Base-by-base conservation (phyloP, 2,329 filamentous ascomycete species). In the Monilinia polystroma region DNA sequence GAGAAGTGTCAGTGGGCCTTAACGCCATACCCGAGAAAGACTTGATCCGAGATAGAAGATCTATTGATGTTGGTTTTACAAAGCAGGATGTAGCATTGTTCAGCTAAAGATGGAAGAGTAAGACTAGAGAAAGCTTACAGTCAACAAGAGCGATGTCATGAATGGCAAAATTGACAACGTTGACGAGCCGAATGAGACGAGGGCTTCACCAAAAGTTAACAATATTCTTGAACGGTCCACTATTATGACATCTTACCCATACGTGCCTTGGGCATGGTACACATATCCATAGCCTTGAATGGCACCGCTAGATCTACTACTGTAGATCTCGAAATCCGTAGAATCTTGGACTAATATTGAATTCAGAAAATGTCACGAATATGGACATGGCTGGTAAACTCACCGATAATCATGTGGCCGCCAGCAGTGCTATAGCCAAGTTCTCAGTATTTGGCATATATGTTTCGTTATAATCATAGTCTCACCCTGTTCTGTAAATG, bases 321-420 rank as follows among this genome's bases (percentile, higher is more conserved):
- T 84, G 73, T 83, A 84, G 62, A 85, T 68, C 70, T 85, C 83
- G 57, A 85, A 84, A 70, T 85, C 82, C 63, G 76, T 78, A 11
- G 79, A 78, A 68, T 83, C 79, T 68, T 81, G 76, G 63, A 85
- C 57, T 63, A 56, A 14, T 26, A 6, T 60, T 23, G 5, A 11
- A 8, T 4, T 66, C 18, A 66, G 20, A 3, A 52, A 35, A 16
- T 38, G 38, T 32, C 32, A 49, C 16, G 14, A 14, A 18, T 10
- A 8, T 14, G 4, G 7, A 4, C 20, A 0, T 26, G 10, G 11
- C 16, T 16, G 20, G 8, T 8, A 45, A 51, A 45, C 56, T 45
- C 41, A 62, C 64, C 77, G 67, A 80, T 78, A 67, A 85, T 80
- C 83, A 85, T 85, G 69, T 85, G 84, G 1, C 82, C 82, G 3